Base-by-base conservation (phyloP, 208 protist genomes). In the Blastocrithidia nonstop region DNA sequence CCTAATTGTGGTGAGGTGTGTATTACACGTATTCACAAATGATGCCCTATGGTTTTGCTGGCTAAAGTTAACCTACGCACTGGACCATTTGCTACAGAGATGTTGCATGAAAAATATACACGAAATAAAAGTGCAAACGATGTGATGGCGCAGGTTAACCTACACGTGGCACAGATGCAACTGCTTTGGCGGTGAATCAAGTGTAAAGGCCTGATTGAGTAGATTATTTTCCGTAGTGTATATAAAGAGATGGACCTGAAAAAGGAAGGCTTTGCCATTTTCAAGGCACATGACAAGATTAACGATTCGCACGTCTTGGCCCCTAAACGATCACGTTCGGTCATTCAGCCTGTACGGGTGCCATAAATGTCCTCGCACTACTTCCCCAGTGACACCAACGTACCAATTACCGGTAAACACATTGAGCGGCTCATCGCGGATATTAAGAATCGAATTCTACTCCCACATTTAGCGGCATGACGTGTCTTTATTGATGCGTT, bases 191-290 rank as follows among this genome's bases (percentile, higher is more conserved):
- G 71, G 13, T 88, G 79, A 75, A 63, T 80, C 22, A 88, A 88
- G 63, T 66, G 63, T 53, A 81, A 74, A 38, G 67, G 45, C 17
- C 46, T 79, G 39, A 69, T 88, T 25, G 79, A 88, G 61, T 74
- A 88, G 47, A 65, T 63, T 3, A 69, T 88, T 38, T 88, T 85
- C 54, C 71, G 79, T 25, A 57, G 70, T 21, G 74, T 80, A 9
- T 80, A 80, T 51, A 87, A 83, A 53, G 75, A 90, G 57, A 87
- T 86, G 73, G 73, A 90, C 48, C 66, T 82, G 15, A 90, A 83
- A 49, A 85, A 85, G 54, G 75, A 90, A 54, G 73, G 74, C 21
- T 87, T 87, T 32, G 73, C 77, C 39, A 87, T 84, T 35, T 86
- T 87, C 62, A 84, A 85, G 57, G 76, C 76, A 19, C 70, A 81